Percentiles rank a stretch among this genome's conserved stretches.
Conservation (phyloP, 2,329 filamentous ascomycete species). For the Apiospora hydei region DNA sequence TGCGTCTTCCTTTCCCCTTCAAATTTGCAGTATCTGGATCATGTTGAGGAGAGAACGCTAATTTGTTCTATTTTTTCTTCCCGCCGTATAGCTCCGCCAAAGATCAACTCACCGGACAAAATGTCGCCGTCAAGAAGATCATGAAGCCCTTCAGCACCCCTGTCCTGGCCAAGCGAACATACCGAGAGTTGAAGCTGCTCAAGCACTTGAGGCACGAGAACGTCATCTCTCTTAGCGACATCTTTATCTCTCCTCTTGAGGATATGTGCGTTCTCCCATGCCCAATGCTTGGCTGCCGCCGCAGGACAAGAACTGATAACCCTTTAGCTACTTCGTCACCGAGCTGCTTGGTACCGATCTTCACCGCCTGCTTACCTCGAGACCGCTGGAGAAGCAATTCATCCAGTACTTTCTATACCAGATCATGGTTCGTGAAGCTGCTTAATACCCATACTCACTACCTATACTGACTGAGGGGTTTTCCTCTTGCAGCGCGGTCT, state of each 20-base stretch:
- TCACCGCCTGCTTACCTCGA: conserved; percentile 91
- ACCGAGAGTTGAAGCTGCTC: conserved; percentile 94
- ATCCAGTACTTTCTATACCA: conserved; percentile 99
- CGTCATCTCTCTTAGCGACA: conserved; percentile 97
- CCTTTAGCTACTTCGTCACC: conserved; percentile 89
- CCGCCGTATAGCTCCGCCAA: conserved; percentile 78
- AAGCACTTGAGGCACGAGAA: conserved; percentile 98
- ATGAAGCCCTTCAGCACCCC: conserved; percentile 99
- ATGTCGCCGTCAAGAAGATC: conserved; percentile 99
- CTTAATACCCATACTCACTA: neutral
- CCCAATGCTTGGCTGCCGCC: conserved; percentile 29
- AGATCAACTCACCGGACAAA: conserved; percentile 96
- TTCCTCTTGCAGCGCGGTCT: conserved; percentile 78
- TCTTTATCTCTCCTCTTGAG: conserved; percentile 98
- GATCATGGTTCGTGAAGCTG: conserved; percentile 76
- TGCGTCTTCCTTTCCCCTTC: neutral
- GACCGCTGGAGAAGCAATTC: conserved; percentile 98
- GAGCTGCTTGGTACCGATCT: conserved; percentile 96
- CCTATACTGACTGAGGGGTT: conserved; percentile 27
- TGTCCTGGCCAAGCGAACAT: conserved; percentile 95
- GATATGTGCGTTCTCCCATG: conserved; percentile 78
- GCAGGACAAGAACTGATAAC: conserved; percentile 26
- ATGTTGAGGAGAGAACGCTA: conserved; percentile 1
- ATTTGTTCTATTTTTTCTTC: conserved; percentile 25
- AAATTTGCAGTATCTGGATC: neutral